A percentile compares a stretch with the other conserved stretches of the same genome.
These are phyloP conservation scores for Sisymbrium altissimum DNA, from an alignment of 345 rosid species.

Conservation along the genomic window DNA sequence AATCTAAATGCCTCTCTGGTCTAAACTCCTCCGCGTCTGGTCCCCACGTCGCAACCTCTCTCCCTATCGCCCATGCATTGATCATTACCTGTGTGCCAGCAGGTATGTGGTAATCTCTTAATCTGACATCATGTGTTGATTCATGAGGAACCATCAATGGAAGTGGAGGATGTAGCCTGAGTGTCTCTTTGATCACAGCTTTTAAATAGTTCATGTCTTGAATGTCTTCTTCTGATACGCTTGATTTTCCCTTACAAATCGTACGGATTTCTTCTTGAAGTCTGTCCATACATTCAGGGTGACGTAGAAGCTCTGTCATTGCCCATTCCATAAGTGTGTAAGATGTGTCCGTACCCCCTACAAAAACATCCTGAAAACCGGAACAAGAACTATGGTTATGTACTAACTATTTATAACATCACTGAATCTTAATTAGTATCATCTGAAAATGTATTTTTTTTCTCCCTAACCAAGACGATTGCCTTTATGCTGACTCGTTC, in stretches of 20 bases:
- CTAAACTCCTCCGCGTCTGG: constrained; percentile 21
- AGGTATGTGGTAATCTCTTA: constrained; percentile 27
- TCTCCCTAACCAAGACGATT: constrained; percentile 38
- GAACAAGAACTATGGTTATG: background rate
- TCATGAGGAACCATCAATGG: constrained; percentile 36
- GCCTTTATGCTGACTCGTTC: constrained; percentile 39
- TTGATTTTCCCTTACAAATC: background rate
- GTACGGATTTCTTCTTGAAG: constrained; percentile 33
- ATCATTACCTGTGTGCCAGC: constrained; percentile 27
- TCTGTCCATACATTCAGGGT: constrained; percentile 30
- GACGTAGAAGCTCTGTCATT: constrained; percentile 41
- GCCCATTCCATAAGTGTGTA: constrained; percentile 38
- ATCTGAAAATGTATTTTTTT: background rate
- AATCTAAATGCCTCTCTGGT: constrained; percentile 34
- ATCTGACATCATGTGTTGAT: constrained; percentile 18
- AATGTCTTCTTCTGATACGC: constrained; percentile 30
- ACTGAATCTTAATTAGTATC: background rate
- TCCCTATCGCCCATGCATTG: constrained; percentile 38
- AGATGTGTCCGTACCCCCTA: constrained; percentile 40
- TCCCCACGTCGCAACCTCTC: constrained; percentile 32
- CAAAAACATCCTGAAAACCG: constrained; percentile 39
- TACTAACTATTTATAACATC: background rate
- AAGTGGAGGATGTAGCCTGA: constrained; percentile 42
- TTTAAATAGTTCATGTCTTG: constrained; percentile 27
- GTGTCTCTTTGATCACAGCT: constrained; percentile 41